Base-by-base conservation (phyloP, 768 basidiomycete species). In the Amanita phalloides region DNA sequence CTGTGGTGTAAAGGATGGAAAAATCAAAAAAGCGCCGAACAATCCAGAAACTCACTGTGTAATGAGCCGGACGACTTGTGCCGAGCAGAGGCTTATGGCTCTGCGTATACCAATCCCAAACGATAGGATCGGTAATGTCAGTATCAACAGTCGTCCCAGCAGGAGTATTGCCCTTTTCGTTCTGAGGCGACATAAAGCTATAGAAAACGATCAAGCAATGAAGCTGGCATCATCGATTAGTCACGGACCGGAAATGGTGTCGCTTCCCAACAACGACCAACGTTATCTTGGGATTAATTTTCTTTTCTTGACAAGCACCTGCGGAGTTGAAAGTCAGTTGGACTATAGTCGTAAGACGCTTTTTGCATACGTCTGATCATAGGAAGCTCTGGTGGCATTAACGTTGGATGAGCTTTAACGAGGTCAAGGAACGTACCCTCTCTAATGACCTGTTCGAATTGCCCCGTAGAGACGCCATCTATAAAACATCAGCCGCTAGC, bases 201-300 rank as follows among this genome's bases (percentile, higher is more conserved):
- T 9, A 28, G 7, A 25, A 25, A 17, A 25, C 20, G 23, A 42
- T 42, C 11, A 42, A 42, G 9, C 8, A 42, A 21, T n/a, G 13
- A 4, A 42, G 13, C 21, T 33, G 13, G 33, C 33, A 33, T 33
- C 33, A 13, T 20, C 7, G 5, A 41, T 20, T 42, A 21, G 4
- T 6, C 37, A 45, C 61, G 20, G 47, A 70, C 60, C 79, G 71
- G 48, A 82, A 72, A 49, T 84, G 83, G 60, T 86, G 83, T 3
- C 84, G 74, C 61, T 91, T 92, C 10, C 86, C 87, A 5, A 91
- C 89, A 25, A 90, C 71, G 48, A 90, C 75, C n/a, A 90, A 67
- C 0, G 90, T 91, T 28, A 91, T 85, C 46, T 76, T 79, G 0
- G 79, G 78, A 1, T 70, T 70, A 21, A 88, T 83, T 4, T 69